phyloP scores from a whole-genome alignment of 352 stramenopile species.

The Blastocystis sp. region DNA sequence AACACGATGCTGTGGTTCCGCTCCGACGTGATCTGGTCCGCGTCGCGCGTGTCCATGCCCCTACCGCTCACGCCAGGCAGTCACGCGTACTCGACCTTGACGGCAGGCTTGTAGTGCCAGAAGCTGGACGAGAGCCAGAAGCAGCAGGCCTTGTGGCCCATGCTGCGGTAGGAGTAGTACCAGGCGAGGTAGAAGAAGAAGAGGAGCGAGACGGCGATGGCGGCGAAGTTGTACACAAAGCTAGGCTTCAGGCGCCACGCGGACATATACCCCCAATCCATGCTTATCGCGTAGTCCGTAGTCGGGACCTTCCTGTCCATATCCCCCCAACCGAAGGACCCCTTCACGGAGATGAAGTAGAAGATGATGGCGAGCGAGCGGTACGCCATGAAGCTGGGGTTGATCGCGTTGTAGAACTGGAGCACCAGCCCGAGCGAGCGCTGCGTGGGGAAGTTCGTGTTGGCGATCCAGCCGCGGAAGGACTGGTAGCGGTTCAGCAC shows the following conservation, averaged over 20 bases:
- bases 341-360: neutral
- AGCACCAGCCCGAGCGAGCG: neutral
- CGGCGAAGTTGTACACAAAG: neutral
- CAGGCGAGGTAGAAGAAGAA: slow-evolving; percentile 26
- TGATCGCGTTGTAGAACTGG: neutral
- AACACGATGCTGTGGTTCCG: slow-evolving; percentile 23
- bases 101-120: neutral
- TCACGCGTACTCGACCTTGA: neutral
- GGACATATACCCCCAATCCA: neutral
- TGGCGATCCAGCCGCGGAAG: neutral
- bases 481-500: neutral
- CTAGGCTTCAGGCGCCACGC: neutral
- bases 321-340: neutral
- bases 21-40: neutral
- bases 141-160: slow-evolving; percentile 1
- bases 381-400: neutral
- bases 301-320: neutral
- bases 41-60: slow-evolving; percentile 8
- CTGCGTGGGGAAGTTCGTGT: neutral
- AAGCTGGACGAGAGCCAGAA: neutral
- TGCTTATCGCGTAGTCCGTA: no score
- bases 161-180: slow-evolving; percentile 37
- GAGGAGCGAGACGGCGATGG: neutral
- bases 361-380: neutral
- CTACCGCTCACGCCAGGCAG: neutral